These are phyloP conservation scores for Taphrina confusa DNA, from an alignment of 1,139 yeast genomes.

Conservation along the genomic window DNA sequence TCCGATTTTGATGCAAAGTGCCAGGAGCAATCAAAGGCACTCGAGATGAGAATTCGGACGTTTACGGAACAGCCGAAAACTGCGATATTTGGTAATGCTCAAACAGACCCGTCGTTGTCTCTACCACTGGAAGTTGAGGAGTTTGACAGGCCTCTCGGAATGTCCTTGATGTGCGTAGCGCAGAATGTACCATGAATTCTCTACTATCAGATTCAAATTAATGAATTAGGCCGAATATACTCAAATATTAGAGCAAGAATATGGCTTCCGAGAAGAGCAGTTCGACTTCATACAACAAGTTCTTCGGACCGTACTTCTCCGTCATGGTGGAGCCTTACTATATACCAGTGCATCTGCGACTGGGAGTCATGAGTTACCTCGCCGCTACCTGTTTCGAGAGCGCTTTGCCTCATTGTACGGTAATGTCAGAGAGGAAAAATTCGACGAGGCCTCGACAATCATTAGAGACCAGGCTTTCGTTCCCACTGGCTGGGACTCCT, in stretches of 20 bases:
- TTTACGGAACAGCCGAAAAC: slow-evolving; percentile 14
- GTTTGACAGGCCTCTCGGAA: slow-evolving; percentile 46
- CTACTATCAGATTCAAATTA: too few relatives aligned
- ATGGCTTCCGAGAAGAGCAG: slow-evolving; percentile 41
- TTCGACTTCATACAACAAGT: slow-evolving; percentile 58
- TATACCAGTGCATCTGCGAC: slow-evolving; percentile 22
- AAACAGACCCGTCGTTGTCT: slow-evolving; percentile 23
- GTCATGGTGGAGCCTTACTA: slow-evolving; percentile 47
- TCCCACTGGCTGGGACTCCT: slow-evolving; percentile 50
- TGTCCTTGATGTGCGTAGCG: slow-evolving; percentile 43
- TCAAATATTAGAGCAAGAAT: slow-evolving; percentile 35
- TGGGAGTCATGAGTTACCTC: neutral
- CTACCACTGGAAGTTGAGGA: slow-evolving; percentile 46
- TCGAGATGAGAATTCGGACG: slow-evolving; percentile 17
- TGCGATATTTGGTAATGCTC: neutral
- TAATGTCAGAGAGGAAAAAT: slow-evolving; percentile 30
- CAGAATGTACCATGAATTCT: too few relatives aligned
- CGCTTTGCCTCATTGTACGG: slow-evolving; percentile 11
- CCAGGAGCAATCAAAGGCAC: neutral
- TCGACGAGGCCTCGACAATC: slow-evolving; percentile 43
- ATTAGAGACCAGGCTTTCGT: slow-evolving; percentile 51
- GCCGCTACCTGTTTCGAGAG: slow-evolving; percentile 6
- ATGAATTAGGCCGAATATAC: slow-evolving; percentile 38
- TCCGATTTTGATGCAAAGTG: slow-evolving; percentile 1
- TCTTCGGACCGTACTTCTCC: slow-evolving; percentile 54